Conservation (phyloP, 192 early-diverging fungal genomes). For the Coemansia sp. region DNA sequence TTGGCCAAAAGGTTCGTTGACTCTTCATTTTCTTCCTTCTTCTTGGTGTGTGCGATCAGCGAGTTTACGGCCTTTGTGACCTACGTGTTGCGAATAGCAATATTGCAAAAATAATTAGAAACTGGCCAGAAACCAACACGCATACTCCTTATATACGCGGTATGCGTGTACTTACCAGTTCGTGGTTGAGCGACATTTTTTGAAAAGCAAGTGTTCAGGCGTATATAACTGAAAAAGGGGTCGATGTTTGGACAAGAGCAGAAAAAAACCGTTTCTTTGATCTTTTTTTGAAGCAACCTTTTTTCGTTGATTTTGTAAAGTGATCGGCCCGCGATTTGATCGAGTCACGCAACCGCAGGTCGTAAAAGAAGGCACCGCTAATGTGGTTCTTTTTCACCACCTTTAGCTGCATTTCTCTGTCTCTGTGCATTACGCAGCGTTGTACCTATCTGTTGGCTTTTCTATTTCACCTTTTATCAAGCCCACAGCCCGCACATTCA, state of each 20-base stretch:
- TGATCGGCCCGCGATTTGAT: constrained; percentile 11
- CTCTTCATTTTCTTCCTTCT: constrained; percentile 32
- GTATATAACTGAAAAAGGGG: neutral
- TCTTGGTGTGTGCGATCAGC: constrained; percentile 36
- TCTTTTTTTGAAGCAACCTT: constrained; percentile 4
- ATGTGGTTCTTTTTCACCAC: neutral
- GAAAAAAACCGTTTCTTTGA: neutral
- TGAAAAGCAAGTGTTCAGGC: neutral
- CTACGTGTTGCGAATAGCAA: constrained; percentile 11
- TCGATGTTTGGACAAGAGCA: neutral
- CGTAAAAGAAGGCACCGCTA: neutral
- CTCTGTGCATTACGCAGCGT: neutral
- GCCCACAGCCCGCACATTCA: neutral
- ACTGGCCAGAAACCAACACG: neutral
- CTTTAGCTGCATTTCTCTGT: neutral
- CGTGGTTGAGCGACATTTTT: constrained; percentile 41
- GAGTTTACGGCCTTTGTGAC: constrained; percentile 39
- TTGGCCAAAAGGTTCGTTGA: constrained; percentile 57
- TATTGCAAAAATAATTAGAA: neutral
- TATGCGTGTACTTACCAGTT: constrained; percentile 23
- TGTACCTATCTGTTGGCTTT: neutral
- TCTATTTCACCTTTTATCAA: neutral
- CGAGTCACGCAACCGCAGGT: neutral
- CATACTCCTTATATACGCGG: neutral
- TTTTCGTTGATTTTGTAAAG: neutral